phyloP scores from a whole-genome alignment of 495 filamentous ascomycete species.

The Penicillium simplicissimum region DNA sequence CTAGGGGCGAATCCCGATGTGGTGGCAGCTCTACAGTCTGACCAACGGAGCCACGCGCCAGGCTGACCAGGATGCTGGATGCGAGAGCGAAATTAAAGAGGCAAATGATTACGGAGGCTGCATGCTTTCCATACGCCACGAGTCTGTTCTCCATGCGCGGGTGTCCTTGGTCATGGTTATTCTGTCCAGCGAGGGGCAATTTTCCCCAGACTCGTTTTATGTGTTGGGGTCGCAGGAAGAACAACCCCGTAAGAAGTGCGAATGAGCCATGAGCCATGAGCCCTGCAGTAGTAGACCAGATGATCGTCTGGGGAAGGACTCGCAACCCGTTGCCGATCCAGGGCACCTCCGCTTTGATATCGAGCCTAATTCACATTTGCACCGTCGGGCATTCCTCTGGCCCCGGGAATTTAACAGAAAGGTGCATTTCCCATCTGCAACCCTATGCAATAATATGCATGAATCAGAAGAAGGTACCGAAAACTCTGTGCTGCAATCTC shows the following conservation, averaged over 20 bases:
- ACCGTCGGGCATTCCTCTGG: background rate
- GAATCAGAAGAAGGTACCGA: background rate
- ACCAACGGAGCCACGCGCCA: conserved; percentile 24
- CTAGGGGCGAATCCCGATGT: conserved; percentile 2
- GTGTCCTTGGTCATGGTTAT: background rate
- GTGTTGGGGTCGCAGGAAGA: background rate
- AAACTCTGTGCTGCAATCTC: background rate
- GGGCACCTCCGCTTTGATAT: background rate
- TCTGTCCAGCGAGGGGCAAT: conserved; percentile 16
- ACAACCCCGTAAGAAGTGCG: background rate
- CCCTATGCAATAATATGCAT: background rate
- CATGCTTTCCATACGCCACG: conserved; percentile 21
- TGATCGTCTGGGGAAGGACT: conserved; percentile 19
- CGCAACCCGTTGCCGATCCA: conserved; percentile 1
- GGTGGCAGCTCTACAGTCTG: conserved; percentile 9
- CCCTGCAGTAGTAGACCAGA: conserved; percentile 20
- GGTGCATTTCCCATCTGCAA: conserved; percentile 2
- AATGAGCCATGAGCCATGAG: conserved; percentile 7
- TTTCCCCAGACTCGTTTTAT: conserved; percentile 16
- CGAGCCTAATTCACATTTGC: background rate
- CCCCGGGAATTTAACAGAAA: background rate
- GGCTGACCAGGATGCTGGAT: conserved; percentile 12
- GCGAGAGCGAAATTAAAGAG: conserved; percentile 9
- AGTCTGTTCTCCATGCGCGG: conserved; percentile 1
- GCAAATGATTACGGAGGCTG: conserved; percentile 21